These are phyloP conservation scores for Diaporthe vexans DNA, from an alignment of 2,329 filamentous ascomycete species.

Conservation along the genomic window DNA sequence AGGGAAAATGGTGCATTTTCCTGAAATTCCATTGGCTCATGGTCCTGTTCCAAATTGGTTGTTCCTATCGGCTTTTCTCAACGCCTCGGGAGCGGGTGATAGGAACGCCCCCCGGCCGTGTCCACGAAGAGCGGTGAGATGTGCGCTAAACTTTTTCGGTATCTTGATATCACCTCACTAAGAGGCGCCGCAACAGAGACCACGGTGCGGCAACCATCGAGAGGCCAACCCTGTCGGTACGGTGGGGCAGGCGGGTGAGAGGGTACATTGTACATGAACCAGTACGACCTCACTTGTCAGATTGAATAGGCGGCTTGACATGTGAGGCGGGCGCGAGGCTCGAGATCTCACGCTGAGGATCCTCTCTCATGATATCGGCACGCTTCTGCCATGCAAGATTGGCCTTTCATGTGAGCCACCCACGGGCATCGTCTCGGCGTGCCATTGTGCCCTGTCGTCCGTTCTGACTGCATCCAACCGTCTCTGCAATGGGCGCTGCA, in stretches of 20 bases:
- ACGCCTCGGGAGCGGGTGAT: constrained; percentile 33
- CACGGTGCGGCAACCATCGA: constrained; percentile 41
- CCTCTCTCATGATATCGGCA: constrained; percentile 13
- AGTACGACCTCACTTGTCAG: constrained; percentile 33
- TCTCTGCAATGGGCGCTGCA: constrained; percentile 23
- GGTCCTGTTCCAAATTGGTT: not conserved
- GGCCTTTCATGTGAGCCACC: constrained; percentile 28
- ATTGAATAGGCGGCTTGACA: constrained; percentile 31
- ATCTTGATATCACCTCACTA: constrained; percentile 42
- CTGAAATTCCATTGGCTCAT: constrained; percentile 38
- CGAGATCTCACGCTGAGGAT: constrained; percentile 15
- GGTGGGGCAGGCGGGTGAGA: constrained; percentile 15
- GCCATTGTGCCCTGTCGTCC: constrained; percentile 27
- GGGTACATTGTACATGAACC: constrained; percentile 20
- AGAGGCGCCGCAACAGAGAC: constrained; percentile 38
- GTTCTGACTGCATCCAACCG: constrained; percentile 19
- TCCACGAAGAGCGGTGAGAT: constrained; percentile 42
- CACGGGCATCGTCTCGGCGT: constrained; percentile 21
- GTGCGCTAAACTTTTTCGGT: constrained; percentile 36
- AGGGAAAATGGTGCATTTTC: constrained; percentile 25
- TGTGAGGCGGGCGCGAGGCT: constrained; percentile 36
- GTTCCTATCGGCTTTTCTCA: constrained; percentile 29
- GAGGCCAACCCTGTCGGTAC: constrained; percentile 16
- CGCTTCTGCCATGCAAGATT: constrained; percentile 36
- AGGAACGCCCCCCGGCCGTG: constrained; percentile 40